Conservation (phyloP, 306 rosid genomes). For the Macrotyloma uniflorum region DNA sequence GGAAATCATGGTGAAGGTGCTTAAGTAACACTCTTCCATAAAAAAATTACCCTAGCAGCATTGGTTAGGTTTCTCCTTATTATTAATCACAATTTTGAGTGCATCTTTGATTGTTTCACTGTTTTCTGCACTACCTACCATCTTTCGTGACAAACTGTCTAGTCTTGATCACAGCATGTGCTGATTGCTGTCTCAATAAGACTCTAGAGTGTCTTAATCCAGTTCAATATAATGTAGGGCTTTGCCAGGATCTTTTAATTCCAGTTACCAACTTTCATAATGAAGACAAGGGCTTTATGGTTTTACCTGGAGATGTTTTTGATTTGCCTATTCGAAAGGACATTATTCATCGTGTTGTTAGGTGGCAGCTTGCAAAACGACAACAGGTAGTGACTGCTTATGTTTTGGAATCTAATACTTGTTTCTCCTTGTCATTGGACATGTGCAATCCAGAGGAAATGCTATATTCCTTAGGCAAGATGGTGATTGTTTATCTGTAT, state of each 20-base stretch:
- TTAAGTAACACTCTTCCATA: background rate
- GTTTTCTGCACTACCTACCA: constrained; percentile 7
- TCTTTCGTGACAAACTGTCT: constrained; percentile 9
- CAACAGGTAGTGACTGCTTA: constrained; percentile 65
- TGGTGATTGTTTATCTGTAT: constrained; percentile 8
- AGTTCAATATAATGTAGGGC: constrained; percentile 58
- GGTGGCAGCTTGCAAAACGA: constrained; percentile 93
- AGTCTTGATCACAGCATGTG: background rate
- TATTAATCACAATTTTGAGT: constrained; percentile 13
- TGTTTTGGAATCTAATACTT: constrained; percentile 34
- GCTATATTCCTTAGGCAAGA: background rate
- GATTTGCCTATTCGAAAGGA: constrained; percentile 93
- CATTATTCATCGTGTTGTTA: constrained; percentile 83
- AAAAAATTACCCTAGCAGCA: background rate
- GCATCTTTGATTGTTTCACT: constrained; percentile 5
- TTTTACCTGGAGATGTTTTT: constrained; percentile 93
- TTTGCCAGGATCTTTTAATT: constrained; percentile 76
- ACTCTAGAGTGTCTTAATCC: constrained; percentile 27
- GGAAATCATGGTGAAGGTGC: background rate
- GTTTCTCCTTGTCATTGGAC: constrained; percentile 17
- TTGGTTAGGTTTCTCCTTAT: background rate
- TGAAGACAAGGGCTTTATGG: constrained; percentile 88
- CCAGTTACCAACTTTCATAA: constrained; percentile 85
- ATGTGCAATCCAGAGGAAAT: constrained; percentile 26
- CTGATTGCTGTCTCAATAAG: constrained; percentile 22